Conservation (phyloP, 2,329 filamentous ascomycete genomes). For the Fusarium odoratissimum region DNA sequence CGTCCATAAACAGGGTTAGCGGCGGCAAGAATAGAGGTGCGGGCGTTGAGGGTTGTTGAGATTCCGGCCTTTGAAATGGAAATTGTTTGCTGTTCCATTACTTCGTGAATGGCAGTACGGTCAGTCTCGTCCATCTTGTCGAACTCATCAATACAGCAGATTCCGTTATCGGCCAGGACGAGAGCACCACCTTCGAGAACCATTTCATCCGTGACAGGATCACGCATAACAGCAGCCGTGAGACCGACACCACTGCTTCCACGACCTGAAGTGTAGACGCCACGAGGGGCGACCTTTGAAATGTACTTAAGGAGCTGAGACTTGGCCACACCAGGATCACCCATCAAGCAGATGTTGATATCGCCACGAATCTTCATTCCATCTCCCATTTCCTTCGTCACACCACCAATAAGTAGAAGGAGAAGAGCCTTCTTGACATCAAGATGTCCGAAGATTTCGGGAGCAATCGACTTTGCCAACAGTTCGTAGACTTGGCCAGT, state of each 20-base stretch:
- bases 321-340: conserved; percentile 99
- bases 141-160: conserved; percentile 89
- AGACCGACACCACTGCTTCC: conserved; percentile 86
- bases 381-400: conserved; percentile 95
- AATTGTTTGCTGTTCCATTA: conserved; percentile 90
- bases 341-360: conserved; percentile 99
- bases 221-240: conserved; percentile 85
- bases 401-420: conserved; percentile 94
- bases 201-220: conserved; percentile 87
- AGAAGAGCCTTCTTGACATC: conserved; percentile 98
- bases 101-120: conserved; percentile 85
- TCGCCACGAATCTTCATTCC: conserved; percentile 99
- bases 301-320: conserved; percentile 99
- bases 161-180: conserved; percentile 83
- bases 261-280: conserved; percentile 84
- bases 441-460: conserved; percentile 95
- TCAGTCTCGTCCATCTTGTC: conserved; percentile 92
- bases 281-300: conserved; percentile 94
- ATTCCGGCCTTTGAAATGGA: conserved; percentile 82
- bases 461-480: conserved; percentile 93
- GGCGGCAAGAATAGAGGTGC: conserved; percentile 94
- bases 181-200: conserved; percentile 83
- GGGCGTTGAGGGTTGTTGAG: conserved; percentile 86
- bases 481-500: conserved; percentile 96
- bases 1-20: conserved; percentile 97